Conservation (phyloP, 495 filamentous ascomycete species). For the Aspergillus ellipticus region DNA sequence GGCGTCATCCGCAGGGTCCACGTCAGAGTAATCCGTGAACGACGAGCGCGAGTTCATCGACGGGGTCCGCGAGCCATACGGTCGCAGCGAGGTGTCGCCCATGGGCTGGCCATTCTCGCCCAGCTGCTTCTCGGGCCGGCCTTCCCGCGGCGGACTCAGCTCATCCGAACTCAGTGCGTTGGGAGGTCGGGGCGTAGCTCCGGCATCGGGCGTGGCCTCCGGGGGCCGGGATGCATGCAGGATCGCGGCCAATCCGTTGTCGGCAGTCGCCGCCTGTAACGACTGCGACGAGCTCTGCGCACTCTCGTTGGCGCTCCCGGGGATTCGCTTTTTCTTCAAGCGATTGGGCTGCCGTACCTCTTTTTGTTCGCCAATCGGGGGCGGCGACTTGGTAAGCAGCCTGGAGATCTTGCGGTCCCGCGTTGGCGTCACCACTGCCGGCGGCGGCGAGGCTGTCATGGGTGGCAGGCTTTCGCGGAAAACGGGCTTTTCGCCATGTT, state of each 20-base stretch:
- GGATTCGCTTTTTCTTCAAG: conserved; percentile 75
- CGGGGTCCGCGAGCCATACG: conserved; percentile 60
- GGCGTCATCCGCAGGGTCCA: conserved; percentile 63
- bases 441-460: conserved; percentile 30
- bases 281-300: conserved; percentile 84
- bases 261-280: conserved; percentile 45
- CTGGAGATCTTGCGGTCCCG: conserved; percentile 65
- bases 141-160: conserved; percentile 19
- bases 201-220: conserved; percentile 22
- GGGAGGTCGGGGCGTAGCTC: conserved; percentile 30
- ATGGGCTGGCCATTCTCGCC: conserved; percentile 17
- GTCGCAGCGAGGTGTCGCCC: conserved; percentile 54
- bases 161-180: conserved; percentile 24
- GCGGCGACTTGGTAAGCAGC: conserved; percentile 67
- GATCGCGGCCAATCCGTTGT: conserved; percentile 16
- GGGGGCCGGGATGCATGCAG: conserved; percentile 14
- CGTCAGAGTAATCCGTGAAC: conserved; percentile 71
- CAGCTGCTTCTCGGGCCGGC: conserved; percentile 13
- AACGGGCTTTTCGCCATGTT: conserved; percentile 26
- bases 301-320: conserved; percentile 69
- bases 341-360: conserved; percentile 71
- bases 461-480: conserved; percentile 38
- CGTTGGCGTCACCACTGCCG: conserved; percentile 56
- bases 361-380: conserved; percentile 50
- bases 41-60: conserved; percentile 71